Percentiles rank a stretch among this genome's conserved stretches.
These are phyloP conservation scores for Saccharomycopsis vini DNA, from an alignment of 805 yeast genomes.

Conservation along the genomic window DNA sequence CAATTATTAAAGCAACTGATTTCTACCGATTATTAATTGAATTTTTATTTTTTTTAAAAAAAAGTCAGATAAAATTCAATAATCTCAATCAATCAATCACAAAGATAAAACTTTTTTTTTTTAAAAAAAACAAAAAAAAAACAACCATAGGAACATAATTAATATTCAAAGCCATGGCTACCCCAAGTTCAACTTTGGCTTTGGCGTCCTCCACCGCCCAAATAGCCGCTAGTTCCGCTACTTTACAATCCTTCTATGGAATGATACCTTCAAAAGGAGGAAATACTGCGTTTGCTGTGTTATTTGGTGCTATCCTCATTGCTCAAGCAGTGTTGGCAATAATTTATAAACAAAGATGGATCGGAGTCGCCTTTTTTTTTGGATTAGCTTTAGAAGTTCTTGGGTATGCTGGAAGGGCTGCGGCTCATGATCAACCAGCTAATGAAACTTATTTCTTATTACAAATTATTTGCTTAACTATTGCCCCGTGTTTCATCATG, in stretches of 20 bases:
- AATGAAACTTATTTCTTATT: constrained; percentile 38
- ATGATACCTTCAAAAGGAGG: constrained; percentile 33
- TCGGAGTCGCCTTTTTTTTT: constrained; percentile 45
- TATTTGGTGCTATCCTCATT: constrained; percentile 40
- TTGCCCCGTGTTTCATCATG: constrained; percentile 78
- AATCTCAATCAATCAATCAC: too few species aligned
- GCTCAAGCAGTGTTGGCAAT: constrained; percentile 36
- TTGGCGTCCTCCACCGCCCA: too few species aligned
- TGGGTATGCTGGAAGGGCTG: constrained; percentile 57
- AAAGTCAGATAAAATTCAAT: too few species aligned
- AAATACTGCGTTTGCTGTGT: constrained; percentile 45
- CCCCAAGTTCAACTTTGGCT: too few species aligned
- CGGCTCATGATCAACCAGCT: constrained; percentile 32
- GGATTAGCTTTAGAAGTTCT: constrained; percentile 55
- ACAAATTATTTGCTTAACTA: constrained; percentile 59
- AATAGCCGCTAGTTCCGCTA: too few species aligned
- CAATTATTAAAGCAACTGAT: too few species aligned
- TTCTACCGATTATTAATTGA: too few species aligned
- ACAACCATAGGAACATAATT: too few species aligned
- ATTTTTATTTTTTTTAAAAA: too few species aligned
- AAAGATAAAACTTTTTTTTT: too few species aligned
- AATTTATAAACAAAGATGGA: constrained; percentile 53
- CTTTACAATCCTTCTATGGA: constrained; percentile 3
- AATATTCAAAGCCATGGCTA: too few species aligned
- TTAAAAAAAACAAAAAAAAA: too few species aligned